Evolutionary conservation across 345 rosid species (phyloP), one percentile per base, ranked within the genome.

Genomic region (Citrus mangshanensis): DNA sequence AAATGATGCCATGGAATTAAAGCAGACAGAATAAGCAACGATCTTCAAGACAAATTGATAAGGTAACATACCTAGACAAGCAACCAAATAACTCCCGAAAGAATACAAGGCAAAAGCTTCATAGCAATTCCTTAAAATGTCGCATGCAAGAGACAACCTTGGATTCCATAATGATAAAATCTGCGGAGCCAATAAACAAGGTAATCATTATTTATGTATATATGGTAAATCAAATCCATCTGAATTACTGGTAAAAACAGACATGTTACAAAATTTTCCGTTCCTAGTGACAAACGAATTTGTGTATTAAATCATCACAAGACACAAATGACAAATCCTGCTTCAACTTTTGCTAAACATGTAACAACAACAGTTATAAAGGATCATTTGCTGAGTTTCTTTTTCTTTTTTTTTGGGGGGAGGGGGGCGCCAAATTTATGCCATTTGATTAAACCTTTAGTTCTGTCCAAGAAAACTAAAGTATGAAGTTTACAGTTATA

Each of bases 51-150:
- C 73, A 64, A 28, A 21, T 19, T 70, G 63, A 32, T 34, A 54
- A 10, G 61, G 25, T 49, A 24, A 69, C 84, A 86, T 81, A 95
- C 98, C 98, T 25, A 95, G 87, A 82, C 98, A 95, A 71, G 98
- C 95, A 72, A 95, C 85, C 88, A 95, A 85, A 82, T 92, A 93
- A 79, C 98, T 92, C 68, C 98, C 95, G 75, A 93, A 95, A 64
- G 98, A 87, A 65, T 95, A 95, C 73, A 92, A 82, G 68, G 97
- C 98, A 82, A 92, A 92, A 24, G 98, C 98, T 77, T 95, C 98
- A 61, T 92, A 90, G 84, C 95, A 92, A 85, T 85, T 92, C 83
- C 97, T 95, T 87, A 95, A 59, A 77, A 86, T 89, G 84, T 95
- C 98, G 82, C 97, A 93, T 13, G 87, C 91, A 68, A 93, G 84